Conservation (phyloP, 192 early-diverging fungal species). For the Linderina pennispora region DNA sequence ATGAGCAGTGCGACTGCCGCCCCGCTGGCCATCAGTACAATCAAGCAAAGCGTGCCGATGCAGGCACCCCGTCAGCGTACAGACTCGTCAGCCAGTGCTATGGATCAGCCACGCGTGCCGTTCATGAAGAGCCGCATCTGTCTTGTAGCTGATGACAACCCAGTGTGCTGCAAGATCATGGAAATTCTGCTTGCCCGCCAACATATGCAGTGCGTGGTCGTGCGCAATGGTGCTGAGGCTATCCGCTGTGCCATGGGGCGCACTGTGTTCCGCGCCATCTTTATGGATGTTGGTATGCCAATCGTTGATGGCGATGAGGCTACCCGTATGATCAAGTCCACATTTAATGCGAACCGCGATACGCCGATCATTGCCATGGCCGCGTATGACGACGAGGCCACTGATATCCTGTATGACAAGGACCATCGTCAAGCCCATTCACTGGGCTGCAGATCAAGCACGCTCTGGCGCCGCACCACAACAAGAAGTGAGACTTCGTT, state of each 20-base stretch:
- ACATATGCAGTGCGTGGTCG: constrained; percentile 74
- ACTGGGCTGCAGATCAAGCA: no score
- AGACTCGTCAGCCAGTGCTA: no score
- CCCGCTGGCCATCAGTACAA: no score
- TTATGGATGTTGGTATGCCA: constrained; percentile 93
- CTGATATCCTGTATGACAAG: constrained; percentile 23
- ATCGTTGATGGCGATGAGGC: constrained; percentile 91
- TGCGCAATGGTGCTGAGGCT: constrained; percentile 88
- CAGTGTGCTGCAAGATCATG: constrained; percentile 80
- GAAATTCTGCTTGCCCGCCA: constrained; percentile 78
- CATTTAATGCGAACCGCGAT: constrained; percentile 74
- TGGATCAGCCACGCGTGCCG: no score
- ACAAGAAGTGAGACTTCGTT: no score
- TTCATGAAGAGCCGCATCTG: constrained; percentile 44
- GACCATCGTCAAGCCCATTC: constrained; percentile 27
- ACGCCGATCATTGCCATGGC: constrained; percentile 83
- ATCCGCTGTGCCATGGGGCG: constrained; percentile 83
- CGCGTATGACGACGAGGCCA: constrained; percentile 61
- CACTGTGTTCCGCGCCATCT: constrained; percentile 87
- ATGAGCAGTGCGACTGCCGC: no score
- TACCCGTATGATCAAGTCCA: constrained; percentile 91
- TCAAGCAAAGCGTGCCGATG: background rate
- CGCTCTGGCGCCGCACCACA: no score
- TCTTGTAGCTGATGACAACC: constrained; percentile 90
- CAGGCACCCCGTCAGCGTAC: no score